Evolutionary conservation across 2,329 filamentous ascomycete species (phyloP).

Genomic region (Hypoxylon sp.): DNA sequence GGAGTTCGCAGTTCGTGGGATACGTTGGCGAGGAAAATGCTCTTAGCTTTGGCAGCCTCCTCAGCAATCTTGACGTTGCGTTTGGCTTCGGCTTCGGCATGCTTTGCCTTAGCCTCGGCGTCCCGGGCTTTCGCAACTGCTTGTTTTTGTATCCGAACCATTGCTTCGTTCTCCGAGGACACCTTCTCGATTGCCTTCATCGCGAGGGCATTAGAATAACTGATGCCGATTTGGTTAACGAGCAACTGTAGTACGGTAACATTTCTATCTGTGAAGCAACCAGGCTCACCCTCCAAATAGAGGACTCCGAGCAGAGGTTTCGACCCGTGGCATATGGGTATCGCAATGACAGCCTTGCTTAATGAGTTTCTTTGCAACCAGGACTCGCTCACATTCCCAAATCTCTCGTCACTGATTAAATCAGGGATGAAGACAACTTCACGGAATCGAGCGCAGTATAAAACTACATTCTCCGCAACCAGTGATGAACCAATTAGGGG

Average conservation of each 20-base stretch:
- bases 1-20: slow-evolving; percentile 86
- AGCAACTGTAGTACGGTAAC: slow-evolving; percentile 76
- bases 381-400: slow-evolving; percentile 78
- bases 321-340: slow-evolving; percentile 80
- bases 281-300: slow-evolving; percentile 80
- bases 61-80: slow-evolving; percentile 85
- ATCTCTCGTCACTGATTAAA: slow-evolving; percentile 80
- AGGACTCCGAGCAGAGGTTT: slow-evolving; percentile 79
- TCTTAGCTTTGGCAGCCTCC: slow-evolving; percentile 85
- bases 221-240: slow-evolving; percentile 83
- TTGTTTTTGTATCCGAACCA: slow-evolving; percentile 82
- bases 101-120: slow-evolving; percentile 81
- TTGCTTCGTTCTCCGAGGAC: slow-evolving; percentile 81
- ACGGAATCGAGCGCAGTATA: slow-evolving; percentile 82
- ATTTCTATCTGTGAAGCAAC: slow-evolving; percentile 82
- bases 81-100: slow-evolving; percentile 80
- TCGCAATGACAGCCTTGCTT: slow-evolving; percentile 82
- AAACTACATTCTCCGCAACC: slow-evolving; percentile 81
- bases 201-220: slow-evolving; percentile 75
- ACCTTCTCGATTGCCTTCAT: slow-evolving; percentile 82
- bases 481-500: slow-evolving; percentile 74
- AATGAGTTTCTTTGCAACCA: slow-evolving; percentile 77
- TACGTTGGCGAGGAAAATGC: slow-evolving; percentile 83
- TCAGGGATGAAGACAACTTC: slow-evolving; percentile 82
- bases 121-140: slow-evolving; percentile 78